Evolutionary conservation across 2,329 filamentous ascomycete species (phyloP), one percentile per base, ranked within the genome.

Genomic region (Scytalidium sp.): DNA sequence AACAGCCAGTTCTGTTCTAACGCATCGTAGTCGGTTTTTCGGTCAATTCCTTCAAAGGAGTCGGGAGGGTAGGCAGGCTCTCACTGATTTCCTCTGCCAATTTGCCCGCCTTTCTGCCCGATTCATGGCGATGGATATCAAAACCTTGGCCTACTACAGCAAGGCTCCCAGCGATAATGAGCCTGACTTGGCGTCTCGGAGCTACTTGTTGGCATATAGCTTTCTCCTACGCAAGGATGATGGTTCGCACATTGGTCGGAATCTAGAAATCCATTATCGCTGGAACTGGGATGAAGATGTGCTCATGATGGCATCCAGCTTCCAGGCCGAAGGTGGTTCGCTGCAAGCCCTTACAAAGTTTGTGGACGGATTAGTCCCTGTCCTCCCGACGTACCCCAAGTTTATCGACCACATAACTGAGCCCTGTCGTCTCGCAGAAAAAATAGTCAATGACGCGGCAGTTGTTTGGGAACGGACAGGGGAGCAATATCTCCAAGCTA

Each of bases 111-210:
- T 85, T 41, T 68, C 79, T 1, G 77, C 75, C 11, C 73, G 72
- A 52, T 77, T 84, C 51, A 65, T 83, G 46, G 61, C 67, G 13
- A 64, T 81, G 52, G 82, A 85, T 58, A 56, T 67, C 29, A 60
- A 60, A 45, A 67, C 65, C 2, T 53, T 78, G 21, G 32, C 50
- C 15, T 46, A 50, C 19, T 53, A 61, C 20, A 55, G 52, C 17
- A 42, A 57, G 2, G 66, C 67, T 10, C 65, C 57, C 8, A 43
- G 65, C 8, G 55, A 60, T 3, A 60, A 60, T 19, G 63, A 69
- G 7, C 67, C 70, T 10, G 69, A 73, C 11, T 63, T 76, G 22
- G 63, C 72, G 25, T 77, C 73, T 6, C 65, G 67, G 2, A 55
- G 53, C 4, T 84, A 79, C 50, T 65, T 84, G 10, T 59, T 68